Conservation (phyloP, 2,329 filamentous ascomycete genomes). For the Sporothrix globosa region DNA sequence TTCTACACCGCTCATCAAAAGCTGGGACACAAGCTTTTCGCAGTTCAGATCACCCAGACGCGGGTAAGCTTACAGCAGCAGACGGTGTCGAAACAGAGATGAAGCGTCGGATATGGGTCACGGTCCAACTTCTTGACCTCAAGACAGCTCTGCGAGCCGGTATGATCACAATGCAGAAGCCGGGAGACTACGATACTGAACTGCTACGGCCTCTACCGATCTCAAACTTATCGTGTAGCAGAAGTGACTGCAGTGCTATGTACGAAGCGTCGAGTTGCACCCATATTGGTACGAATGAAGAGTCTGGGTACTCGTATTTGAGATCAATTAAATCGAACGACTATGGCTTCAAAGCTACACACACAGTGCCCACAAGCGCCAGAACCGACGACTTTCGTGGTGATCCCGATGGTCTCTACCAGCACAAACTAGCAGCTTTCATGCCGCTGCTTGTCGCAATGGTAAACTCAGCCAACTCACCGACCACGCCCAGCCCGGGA, state of each 20-base stretch:
- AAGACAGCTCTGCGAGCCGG: slow-evolving; percentile 40
- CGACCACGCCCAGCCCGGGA: slow-evolving; percentile 38
- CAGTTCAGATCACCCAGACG: background rate
- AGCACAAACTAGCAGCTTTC: slow-evolving; percentile 35
- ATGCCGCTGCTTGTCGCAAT: slow-evolving; percentile 37
- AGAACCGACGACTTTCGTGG: background rate
- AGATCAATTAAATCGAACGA: background rate
- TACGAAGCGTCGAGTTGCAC: slow-evolving; percentile 25
- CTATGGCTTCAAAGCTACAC: background rate
- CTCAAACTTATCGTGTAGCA: background rate
- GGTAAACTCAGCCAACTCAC: slow-evolving; percentile 37
- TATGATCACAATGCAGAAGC: slow-evolving; percentile 33
- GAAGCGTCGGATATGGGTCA: slow-evolving; percentile 38
- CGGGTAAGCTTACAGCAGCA: background rate
- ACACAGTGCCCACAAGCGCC: too few species aligned
- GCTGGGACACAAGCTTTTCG: background rate
- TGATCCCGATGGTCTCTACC: slow-evolving; percentile 37
- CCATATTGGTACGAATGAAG: background rate
- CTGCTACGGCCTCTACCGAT: slow-evolving; percentile 29
- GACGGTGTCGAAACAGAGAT: slow-evolving; percentile 36
- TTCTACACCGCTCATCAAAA: slow-evolving; percentile 36
- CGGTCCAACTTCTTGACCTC: slow-evolving; percentile 40
- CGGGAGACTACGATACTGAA: slow-evolving; percentile 36
- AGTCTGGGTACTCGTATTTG: background rate
- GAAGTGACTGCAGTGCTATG: background rate